Conservation (phyloP, 352 stramenopile genomes). For the Phytophthora parvispora region DNA sequence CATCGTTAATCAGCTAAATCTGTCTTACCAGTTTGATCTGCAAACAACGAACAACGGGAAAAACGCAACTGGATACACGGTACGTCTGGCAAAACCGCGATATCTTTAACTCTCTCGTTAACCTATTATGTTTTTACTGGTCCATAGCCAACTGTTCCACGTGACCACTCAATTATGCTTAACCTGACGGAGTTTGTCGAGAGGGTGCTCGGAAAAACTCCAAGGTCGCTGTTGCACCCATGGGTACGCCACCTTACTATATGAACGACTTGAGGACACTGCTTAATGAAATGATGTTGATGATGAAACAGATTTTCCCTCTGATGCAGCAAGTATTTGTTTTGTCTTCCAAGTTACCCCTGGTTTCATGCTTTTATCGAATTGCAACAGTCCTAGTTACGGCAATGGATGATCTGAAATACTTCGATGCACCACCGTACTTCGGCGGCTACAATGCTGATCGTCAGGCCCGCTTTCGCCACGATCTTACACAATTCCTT, state of each 20-base stretch:
- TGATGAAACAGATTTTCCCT: slow-evolving; percentile 37
- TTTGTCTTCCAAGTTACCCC: slow-evolving; percentile 36
- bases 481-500: slow-evolving; percentile 60
- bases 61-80: slow-evolving; percentile 62
- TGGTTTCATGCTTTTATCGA: slow-evolving; percentile 76
- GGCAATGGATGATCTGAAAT: slow-evolving; percentile 32
- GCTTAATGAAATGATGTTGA: slow-evolving; percentile 7
- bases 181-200: slow-evolving; percentile 86
- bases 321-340: slow-evolving; percentile 47
- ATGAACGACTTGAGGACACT: not conserved
- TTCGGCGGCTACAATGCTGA: not conserved
- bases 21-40: slow-evolving; percentile 77
- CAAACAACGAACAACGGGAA: slow-evolving; percentile 47
- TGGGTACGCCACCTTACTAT: slow-evolving; percentile 55
- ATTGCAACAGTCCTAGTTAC: slow-evolving; percentile 55
- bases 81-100: slow-evolving; percentile 29
- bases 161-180: slow-evolving; percentile 86
- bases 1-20: slow-evolving; percentile 66
- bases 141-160: slow-evolving; percentile 62
- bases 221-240: slow-evolving; percentile 28
- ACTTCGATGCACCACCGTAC: slow-evolving; percentile 25
- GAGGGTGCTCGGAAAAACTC: slow-evolving; percentile 50
- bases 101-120: not conserved
- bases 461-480: slow-evolving; percentile 13
- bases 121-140: slow-evolving; percentile 3